Base-by-base conservation (phyloP, 192 early-diverging fungal genomes). In the Backusella parvicylindrica region DNA sequence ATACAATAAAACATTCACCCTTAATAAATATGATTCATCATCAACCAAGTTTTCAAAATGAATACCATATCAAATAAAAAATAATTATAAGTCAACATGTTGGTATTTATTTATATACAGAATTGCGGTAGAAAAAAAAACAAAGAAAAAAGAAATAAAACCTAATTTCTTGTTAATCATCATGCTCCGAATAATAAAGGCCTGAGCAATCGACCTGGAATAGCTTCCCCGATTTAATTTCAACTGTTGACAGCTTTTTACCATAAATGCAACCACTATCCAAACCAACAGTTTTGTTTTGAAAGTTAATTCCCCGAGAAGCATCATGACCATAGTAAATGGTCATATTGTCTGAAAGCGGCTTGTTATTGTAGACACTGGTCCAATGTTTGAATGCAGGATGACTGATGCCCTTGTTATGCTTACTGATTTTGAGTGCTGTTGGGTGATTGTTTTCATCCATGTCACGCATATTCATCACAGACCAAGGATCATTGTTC, bases 261-360 rank as follows among this genome's bases (percentile, higher is more conserved):
- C 91, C 91, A 64, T 91, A 85, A 3, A 92, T 89, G 69, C 92
- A 94, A 26, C 90, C 89, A 9, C 87, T 87, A 75, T 94, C 92
- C 12, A 92, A 50, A 33, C 92, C 92, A 75, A 88, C 83, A 6
- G 89, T 84, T 53, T 82, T 83, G 0, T 68, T 38, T 71, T 81
- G 79, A n/a, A 92, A 69, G 64, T 86, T 82, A 32, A 94, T 73
- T 8, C 80, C 84, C 28, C 89, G 77, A 6, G 84, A 75, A 30
- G 92, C 91, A 70, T 89, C 91, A 77, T 94, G 92, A 1, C 92
- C 92, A 79, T 92, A 94, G 21, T 87, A 86, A 15, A 91, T 75
- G 32, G 81, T 79, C 23, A 47, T 41, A 7, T 70, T 43, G 2
- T 41, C 37, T 18, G 23, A 26, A 8, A 28, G 53, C 4, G 53